Percentiles rank a stretch among this genome's conserved stretches.
phyloP scores from a whole-genome alignment of 2,329 filamentous ascomycete species.

The Pezicula radicicola region DNA sequence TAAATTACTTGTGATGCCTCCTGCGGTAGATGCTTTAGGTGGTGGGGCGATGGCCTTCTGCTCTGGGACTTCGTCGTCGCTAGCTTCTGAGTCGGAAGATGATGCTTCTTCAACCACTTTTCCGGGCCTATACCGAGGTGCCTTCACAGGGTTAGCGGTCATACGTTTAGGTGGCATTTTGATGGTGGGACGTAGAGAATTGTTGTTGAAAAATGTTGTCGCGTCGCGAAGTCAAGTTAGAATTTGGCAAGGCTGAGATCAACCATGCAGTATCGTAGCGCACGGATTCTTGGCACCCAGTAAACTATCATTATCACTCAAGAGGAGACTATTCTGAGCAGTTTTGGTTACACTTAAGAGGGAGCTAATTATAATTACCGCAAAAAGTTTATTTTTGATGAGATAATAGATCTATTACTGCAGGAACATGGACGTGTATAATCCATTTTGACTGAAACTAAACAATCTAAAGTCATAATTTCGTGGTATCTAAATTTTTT shows the following conservation, averaged over 20 bases:
- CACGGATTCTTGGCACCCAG: no score
- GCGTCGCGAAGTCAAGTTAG: background rate
- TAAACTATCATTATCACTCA: no score
- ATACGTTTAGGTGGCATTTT: constrained; percentile 75
- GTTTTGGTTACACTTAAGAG: constrained; percentile 6
- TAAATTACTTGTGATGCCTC: constrained; percentile 52
- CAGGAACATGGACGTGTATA: background rate
- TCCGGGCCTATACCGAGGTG: constrained; percentile 80
- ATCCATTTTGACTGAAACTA: background rate
- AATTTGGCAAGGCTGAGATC: constrained; percentile 17
- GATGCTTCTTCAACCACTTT: constrained; percentile 58
- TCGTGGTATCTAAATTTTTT: constrained; percentile 16
- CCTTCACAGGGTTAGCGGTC: constrained; percentile 84
- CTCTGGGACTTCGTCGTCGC: constrained; percentile 38
- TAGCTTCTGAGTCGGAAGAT: constrained; percentile 46
- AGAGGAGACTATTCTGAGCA: background rate
- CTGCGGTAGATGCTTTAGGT: constrained; percentile 54
- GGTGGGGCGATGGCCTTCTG: constrained; percentile 44
- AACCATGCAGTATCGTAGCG: background rate
- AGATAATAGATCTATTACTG: background rate
- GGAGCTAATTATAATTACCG: no score
- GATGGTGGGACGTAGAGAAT: background rate
- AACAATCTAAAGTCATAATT: constrained; percentile 3
- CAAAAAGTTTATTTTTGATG: background rate
- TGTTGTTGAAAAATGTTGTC: background rate